phyloP scores from a whole-genome alignment of 2,329 filamentous ascomycete genomes.

The Chaetomium sp. region DNA sequence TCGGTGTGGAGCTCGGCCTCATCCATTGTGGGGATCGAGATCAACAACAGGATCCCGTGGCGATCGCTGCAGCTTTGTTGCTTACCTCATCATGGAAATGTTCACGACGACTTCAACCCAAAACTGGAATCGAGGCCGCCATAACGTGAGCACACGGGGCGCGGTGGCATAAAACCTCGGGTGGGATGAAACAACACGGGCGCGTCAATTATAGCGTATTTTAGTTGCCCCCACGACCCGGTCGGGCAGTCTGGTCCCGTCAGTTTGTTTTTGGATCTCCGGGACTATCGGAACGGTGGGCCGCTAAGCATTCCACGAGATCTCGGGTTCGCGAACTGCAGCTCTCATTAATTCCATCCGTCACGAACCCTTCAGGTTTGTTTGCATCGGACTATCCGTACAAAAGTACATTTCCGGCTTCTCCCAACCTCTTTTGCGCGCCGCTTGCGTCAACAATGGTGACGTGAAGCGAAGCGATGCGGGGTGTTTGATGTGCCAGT shows the following conservation, averaged over 20 bases:
- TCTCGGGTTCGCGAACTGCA: not conserved
- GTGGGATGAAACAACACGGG: not conserved
- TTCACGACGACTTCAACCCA: not conserved
- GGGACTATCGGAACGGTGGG: slow-evolving; percentile 11
- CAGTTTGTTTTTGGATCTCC: not conserved
- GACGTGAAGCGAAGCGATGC: not conserved
- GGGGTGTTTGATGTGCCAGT: not conserved
- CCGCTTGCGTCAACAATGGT: not conserved
- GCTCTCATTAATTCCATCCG: not conserved
- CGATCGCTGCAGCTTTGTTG: not conserved
- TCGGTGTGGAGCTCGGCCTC: slow-evolving; percentile 6
- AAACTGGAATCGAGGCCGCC: not conserved
- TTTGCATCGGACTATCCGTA: not conserved
- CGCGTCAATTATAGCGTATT: not conserved
- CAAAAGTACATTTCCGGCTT: too few relatives aligned
- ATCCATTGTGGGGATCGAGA: slow-evolving; percentile 12
- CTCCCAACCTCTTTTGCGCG: not conserved
- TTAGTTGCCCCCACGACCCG: not conserved
- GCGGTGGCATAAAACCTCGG: not conserved
- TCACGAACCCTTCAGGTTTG: not conserved
- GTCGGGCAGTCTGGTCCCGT: too few relatives aligned
- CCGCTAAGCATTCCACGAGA: slow-evolving; percentile 1
- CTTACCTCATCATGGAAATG: slow-evolving; percentile 8
- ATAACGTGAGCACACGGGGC: not conserved
- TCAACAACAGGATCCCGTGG: not conserved